phyloP scores from a whole-genome alignment of 345 rosid species.

The Fremontodendron californicum region DNA sequence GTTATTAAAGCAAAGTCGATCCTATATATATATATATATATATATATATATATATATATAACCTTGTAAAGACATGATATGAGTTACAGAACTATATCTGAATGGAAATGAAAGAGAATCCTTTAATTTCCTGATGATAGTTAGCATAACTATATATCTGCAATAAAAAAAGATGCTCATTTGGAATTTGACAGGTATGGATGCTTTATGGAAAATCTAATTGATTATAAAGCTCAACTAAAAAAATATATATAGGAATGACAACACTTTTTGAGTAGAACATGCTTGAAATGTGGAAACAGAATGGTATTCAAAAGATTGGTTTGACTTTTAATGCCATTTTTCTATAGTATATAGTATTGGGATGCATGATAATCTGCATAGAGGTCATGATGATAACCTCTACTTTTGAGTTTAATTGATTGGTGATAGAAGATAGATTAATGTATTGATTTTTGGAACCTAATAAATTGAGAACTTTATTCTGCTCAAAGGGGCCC shows the following conservation, averaged over 20 bases:
- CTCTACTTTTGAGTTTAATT: conserved; percentile 11
- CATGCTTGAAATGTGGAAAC: conserved; percentile 37
- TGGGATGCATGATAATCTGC: conserved; percentile 3
- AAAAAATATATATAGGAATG: background rate
- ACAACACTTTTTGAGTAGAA: conserved; percentile 2
- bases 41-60: no score
- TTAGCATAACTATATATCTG: background rate
- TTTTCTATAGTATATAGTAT: background rate
- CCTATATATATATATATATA: no score
- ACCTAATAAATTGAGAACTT: background rate
- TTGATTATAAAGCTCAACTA: conserved; percentile 12
- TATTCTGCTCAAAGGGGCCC: conserved; percentile 19
- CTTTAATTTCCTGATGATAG: background rate
- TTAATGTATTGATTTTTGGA: background rate
- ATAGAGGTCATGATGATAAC: conserved; percentile 16
- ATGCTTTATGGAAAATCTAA: background rate
- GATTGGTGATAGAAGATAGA: background rate
- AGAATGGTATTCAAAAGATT: conserved; percentile 17
- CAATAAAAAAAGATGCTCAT: background rate
- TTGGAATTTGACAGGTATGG: conserved; percentile 13
- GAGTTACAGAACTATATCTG: background rate
- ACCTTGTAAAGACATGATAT: no score
- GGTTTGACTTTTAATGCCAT: conserved; percentile 26
- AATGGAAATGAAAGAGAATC: background rate
- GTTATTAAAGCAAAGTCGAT: background rate